A percentile compares a stretch with the other conserved stretches of the same genome.
phyloP scores from a whole-genome alignment of 257 asterid genomes.

The Gynochthodes officinalis region DNA sequence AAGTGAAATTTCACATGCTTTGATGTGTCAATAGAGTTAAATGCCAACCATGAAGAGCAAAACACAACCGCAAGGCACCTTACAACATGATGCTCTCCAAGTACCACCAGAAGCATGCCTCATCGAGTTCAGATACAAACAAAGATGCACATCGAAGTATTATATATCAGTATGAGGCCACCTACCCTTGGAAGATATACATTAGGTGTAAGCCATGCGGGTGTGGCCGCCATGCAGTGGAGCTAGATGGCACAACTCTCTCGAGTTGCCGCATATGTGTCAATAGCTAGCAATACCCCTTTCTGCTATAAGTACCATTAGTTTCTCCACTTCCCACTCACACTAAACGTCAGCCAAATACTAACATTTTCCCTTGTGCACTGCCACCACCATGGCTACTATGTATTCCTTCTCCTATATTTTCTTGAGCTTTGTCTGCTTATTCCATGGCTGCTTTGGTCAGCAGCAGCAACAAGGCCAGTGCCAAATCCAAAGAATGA shows the following conservation, averaged over 20 bases:
- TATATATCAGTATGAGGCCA: slow-evolving; percentile 20
- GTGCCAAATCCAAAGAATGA: slow-evolving; percentile 47
- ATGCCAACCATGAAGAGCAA: background rate
- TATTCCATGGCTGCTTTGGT: slow-evolving; percentile 29
- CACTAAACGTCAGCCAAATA: slow-evolving; percentile 24
- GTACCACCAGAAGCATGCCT: background rate
- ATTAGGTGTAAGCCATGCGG: slow-evolving; percentile 40
- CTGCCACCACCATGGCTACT: background rate
- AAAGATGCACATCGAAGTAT: background rate
- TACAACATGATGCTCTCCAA: slow-evolving; percentile 2
- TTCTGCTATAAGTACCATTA: slow-evolving; percentile 29
- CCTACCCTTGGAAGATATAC: slow-evolving; percentile 23
- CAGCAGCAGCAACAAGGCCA: slow-evolving; percentile 29
- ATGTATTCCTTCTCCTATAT: background rate
- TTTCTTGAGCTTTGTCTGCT: slow-evolving; percentile 29
- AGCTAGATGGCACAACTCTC: slow-evolving; percentile 47
- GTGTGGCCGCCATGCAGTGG: slow-evolving; percentile 40
- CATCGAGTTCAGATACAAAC: background rate
- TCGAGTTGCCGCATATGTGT: slow-evolving; percentile 30
- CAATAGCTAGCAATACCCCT: slow-evolving; percentile 13
- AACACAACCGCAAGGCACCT: background rate
- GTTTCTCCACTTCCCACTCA: slow-evolving; percentile 15
- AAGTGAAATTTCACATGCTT: no score
- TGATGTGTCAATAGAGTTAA: background rate
- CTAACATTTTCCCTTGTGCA: background rate